These are phyloP conservation scores for Microdochium paspali DNA, from an alignment of 2,329 filamentous ascomycete genomes.

Conservation along the genomic window DNA sequence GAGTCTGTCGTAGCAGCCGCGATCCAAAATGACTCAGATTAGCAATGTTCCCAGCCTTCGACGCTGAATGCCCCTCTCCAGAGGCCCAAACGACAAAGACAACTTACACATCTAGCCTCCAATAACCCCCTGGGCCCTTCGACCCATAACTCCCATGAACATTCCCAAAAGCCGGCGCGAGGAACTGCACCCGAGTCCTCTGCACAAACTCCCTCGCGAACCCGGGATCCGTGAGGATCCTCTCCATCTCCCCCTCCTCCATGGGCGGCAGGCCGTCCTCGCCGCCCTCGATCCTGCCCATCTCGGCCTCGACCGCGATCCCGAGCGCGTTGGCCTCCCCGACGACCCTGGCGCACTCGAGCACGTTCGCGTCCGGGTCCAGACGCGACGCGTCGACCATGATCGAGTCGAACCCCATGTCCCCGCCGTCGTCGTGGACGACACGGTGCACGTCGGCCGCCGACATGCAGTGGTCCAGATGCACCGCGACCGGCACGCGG, in stretches of 20 bases:
- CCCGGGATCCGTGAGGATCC: constrained; percentile 48
- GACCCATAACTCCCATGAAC: constrained; percentile 55
- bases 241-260: constrained; percentile 48
- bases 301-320: constrained; percentile 56
- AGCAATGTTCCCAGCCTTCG: too few relatives aligned
- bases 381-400: constrained; percentile 61
- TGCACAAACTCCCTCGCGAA: constrained; percentile 50
- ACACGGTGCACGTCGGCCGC: constrained; percentile 14
- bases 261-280: constrained; percentile 53
- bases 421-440: too few relatives aligned
- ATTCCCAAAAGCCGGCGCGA: constrained; percentile 56
- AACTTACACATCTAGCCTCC: constrained; percentile 23
- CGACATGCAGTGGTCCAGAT: constrained; percentile 48
- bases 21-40: too few relatives aligned
- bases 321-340: constrained; percentile 47
- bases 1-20: not conserved
- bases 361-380: constrained; percentile 52
- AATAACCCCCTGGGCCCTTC: constrained; percentile 32
- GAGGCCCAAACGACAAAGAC: too few relatives aligned
- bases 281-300: constrained; percentile 53
- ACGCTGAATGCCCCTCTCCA: too few relatives aligned
- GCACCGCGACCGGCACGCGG: constrained; percentile 41
- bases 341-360: constrained; percentile 46
- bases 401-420: constrained; percentile 47
- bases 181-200: constrained; percentile 49